A percentile compares a stretch with the other conserved stretches of the same genome.
Evolutionary conservation across 352 stramenopile genomes (phyloP).

Genomic region (Achlya hypogyna): DNA sequence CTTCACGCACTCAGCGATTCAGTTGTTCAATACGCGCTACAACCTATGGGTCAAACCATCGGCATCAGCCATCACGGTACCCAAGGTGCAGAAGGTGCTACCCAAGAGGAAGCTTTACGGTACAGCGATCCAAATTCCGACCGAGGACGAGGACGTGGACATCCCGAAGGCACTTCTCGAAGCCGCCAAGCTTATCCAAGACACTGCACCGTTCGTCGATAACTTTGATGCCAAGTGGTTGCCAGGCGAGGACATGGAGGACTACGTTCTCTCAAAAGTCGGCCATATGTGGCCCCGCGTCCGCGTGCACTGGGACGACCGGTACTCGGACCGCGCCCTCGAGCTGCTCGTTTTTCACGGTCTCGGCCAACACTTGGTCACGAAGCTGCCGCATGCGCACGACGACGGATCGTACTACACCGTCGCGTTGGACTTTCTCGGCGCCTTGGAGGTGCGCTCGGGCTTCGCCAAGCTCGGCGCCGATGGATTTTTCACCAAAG

Average conservation of each 20-base stretch:
- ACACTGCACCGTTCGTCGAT: slow-evolving; percentile 11
- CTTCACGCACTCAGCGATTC: slow-evolving; percentile 3
- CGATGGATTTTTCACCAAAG: slow-evolving; percentile 12
- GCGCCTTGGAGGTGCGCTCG: not conserved
- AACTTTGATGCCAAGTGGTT: slow-evolving; percentile 1
- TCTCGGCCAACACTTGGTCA: not conserved
- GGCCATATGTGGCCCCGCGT: slow-evolving; percentile 11
- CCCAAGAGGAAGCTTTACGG: not conserved
- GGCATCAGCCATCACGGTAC: not conserved
- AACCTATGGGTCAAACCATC: not conserved
- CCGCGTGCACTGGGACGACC: slow-evolving; percentile 7
- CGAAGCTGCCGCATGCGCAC: slow-evolving; percentile 5
- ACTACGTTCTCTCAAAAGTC: slow-evolving; percentile 13
- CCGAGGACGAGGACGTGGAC: slow-evolving; percentile 9
- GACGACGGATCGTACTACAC: slow-evolving; percentile 9
- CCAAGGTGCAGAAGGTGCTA: not conserved
- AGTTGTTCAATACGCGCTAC: not conserved
- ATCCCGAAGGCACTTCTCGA: not conserved
- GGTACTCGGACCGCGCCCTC: slow-evolving; percentile 7
- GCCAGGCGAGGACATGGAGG: slow-evolving; percentile 7
- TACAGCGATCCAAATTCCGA: slow-evolving; percentile 3
- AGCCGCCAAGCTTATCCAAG: not conserved
- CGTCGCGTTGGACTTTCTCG: slow-evolving; percentile 2
- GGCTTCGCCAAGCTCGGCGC: slow-evolving; percentile 17
- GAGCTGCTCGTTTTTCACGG: slow-evolving; percentile 9